These are phyloP conservation scores for Rutstroemia sp. DNA, from an alignment of 2,329 filamentous ascomycete genomes.

Conservation along the genomic window DNA sequence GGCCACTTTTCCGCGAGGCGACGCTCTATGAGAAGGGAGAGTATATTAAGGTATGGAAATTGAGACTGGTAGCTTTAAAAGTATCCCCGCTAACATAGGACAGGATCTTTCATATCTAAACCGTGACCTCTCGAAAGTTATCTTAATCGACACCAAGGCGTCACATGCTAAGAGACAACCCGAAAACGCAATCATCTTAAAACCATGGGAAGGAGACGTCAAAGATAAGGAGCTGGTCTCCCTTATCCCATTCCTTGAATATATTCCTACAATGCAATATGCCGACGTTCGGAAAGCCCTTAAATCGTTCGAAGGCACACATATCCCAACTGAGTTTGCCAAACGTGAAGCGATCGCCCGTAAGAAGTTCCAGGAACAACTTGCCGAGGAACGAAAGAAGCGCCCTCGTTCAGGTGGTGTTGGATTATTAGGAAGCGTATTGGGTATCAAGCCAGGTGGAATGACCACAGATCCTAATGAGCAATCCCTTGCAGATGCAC, in stretches of 20 bases:
- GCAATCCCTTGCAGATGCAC: constrained; percentile 63
- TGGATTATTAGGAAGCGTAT: constrained; percentile 59
- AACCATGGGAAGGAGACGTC: constrained; percentile 80
- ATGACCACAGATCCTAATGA: constrained; percentile 50
- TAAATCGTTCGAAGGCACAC: constrained; percentile 80
- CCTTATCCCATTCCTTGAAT: constrained; percentile 94
- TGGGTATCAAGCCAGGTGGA: constrained; percentile 69
- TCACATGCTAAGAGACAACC: constrained; percentile 81
- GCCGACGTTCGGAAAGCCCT: constrained; percentile 79
- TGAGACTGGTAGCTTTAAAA: not conserved
- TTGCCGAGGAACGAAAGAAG: constrained; percentile 62
- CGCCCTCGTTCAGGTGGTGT: constrained; percentile 51
- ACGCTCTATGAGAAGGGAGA: constrained; percentile 94
- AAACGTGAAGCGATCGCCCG: constrained; percentile 79
- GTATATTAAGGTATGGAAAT: constrained; percentile 74
- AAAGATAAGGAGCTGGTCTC: constrained; percentile 81
- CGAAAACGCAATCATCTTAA: constrained; percentile 89
- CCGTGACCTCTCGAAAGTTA: constrained; percentile 88
- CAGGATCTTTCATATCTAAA: constrained; percentile 97
- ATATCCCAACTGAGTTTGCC: constrained; percentile 87
- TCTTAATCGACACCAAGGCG: constrained; percentile 84
- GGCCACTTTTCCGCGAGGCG: constrained; percentile 92
- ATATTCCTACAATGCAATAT: constrained; percentile 89
- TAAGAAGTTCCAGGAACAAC: constrained; percentile 73
- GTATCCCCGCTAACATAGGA: constrained; percentile 18